Conservation (phyloP, 805 yeast genomes). For the Ogataea neopini region DNA sequence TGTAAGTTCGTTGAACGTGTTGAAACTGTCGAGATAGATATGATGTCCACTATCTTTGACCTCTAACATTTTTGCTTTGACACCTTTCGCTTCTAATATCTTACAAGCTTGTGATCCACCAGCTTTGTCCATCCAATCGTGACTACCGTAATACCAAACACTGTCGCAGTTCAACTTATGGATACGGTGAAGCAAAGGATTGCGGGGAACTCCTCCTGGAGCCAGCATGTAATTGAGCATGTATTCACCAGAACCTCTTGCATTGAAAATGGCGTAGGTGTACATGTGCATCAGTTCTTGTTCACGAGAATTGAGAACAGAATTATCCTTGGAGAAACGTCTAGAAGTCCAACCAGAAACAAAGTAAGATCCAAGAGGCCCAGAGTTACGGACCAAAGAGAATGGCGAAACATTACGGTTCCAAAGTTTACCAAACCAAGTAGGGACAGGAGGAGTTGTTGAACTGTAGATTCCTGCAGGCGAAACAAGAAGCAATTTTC, state of each 20-base stretch:
- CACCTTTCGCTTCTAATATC: constrained; percentile 34
- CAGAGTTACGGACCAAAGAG: constrained; percentile 69
- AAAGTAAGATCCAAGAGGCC: constrained; percentile 80
- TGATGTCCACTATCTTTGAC: constrained; percentile 74
- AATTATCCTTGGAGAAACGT: constrained; percentile 57
- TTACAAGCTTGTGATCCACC: constrained; percentile 48
- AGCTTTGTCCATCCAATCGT: constrained; percentile 59
- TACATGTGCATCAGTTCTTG: constrained; percentile 67
- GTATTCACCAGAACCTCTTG: constrained; percentile 91
- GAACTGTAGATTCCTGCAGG: constrained; percentile 83
- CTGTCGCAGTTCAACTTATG: constrained; percentile 58
- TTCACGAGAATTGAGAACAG: constrained; percentile 43
- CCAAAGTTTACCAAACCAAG: constrained; percentile 83
- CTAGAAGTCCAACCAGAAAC: constrained; percentile 90
- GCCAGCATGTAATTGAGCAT: constrained; percentile 79
- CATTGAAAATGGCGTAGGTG: constrained; percentile 80
- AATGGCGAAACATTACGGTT: constrained; percentile 79
- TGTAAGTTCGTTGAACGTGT: constrained; percentile 52
- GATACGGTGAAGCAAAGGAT: constrained; percentile 62
- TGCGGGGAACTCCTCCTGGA: constrained; percentile 89
- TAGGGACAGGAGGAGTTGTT: constrained; percentile 54
- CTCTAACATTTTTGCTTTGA: constrained; percentile 22
- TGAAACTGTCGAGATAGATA: constrained; percentile 67
- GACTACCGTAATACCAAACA: constrained; percentile 84
- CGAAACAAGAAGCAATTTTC: constrained; percentile 73